Base-by-base conservation (phyloP, 345 rosid genomes). In the Streptanthus diversifolius region DNA sequence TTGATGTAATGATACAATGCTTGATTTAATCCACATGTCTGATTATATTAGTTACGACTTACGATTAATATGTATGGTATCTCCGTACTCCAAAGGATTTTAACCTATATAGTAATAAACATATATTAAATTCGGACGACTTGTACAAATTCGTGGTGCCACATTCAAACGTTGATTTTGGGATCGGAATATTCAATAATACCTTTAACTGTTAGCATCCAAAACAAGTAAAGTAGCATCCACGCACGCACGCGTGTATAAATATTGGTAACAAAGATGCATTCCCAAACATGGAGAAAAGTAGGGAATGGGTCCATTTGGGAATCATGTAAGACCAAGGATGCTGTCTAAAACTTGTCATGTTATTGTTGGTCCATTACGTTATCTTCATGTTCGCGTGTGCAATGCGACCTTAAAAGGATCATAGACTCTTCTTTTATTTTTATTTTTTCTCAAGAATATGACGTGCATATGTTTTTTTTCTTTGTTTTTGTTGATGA, bases 301-400 rank as follows among this genome's bases (percentile, higher is more conserved):
- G 67, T 14, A 66, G 30, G 5, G 24, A 18, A 59, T 32, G 54
- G 78, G 78, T 75, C 78, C 78, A 59, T 41, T 40, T 39, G 24
- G 27, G 72, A 74, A 74, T 74, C 78, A 75, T 68, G n/a, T 32
- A 51, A 27, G 32, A 59, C 77, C 27, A 49, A 39, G 41, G 37
- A 41, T 57, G 66, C 19, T 74, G 25, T 74, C 33, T 68, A 30
- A n/a, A n/a, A 37, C 37, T 40, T 75, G 48, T 67, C 73, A 66
- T 59, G 1, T 59, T 30, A 57, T 59, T 62, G 68, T 51, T 75
- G 79, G 73, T 68, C 73, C 73, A 59, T 68, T 61, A 74, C 63
- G 54, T 67, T 59, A 67, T 74, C 68, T 59, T 60, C 68, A 39
- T 74, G 66, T 73, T 56, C 77, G 77, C 71, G 77, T 73, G 77